Conservation (phyloP, 1,139 yeast species). For the Dujonia santamariae region DNA sequence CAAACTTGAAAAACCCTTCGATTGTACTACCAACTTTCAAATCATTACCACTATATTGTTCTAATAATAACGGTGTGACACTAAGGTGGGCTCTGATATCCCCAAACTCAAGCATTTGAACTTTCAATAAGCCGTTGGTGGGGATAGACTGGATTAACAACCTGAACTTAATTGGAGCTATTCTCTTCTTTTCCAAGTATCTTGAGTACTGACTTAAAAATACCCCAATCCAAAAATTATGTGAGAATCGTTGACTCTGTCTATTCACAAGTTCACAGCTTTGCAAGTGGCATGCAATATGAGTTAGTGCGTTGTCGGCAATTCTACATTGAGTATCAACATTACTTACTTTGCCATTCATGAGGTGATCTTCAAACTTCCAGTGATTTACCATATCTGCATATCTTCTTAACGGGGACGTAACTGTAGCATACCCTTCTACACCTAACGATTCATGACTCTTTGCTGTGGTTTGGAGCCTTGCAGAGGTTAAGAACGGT, state of each 20-base stretch:
- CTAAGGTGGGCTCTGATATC: slow-evolving; percentile 23
- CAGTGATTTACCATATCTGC: slow-evolving; percentile 83
- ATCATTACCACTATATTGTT: slow-evolving; percentile 18
- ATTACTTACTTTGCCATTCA: slow-evolving; percentile 9
- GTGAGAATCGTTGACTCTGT: slow-evolving; percentile 23
- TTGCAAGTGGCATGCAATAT: slow-evolving; percentile 28
- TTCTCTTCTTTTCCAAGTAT: slow-evolving; percentile 14
- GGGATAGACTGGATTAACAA: slow-evolving; percentile 27
- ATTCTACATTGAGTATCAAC: no score
- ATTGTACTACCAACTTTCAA: slow-evolving; percentile 23
- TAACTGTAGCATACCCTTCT: slow-evolving; percentile 64
- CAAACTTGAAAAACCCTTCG: slow-evolving; percentile 17
- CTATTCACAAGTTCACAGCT: slow-evolving; percentile 27
- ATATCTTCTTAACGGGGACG: slow-evolving; percentile 86
- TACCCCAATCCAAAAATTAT: slow-evolving; percentile 38
- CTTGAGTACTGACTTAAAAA: slow-evolving; percentile 29
- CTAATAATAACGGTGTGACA: slow-evolving; percentile 17
- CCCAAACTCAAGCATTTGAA: slow-evolving; percentile 26
- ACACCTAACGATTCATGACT: slow-evolving; percentile 68
- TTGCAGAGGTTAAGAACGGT: slow-evolving; percentile 29
- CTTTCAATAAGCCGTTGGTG: slow-evolving; percentile 23
- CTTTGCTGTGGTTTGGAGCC: slow-evolving; percentile 27
- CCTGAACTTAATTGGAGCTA: slow-evolving; percentile 20
- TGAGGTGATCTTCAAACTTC: slow-evolving; percentile 31
- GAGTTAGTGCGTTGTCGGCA: slow-evolving; percentile 2